Conservation (phyloP, 805 yeast species). For the Lipomyces yamadae region DNA sequence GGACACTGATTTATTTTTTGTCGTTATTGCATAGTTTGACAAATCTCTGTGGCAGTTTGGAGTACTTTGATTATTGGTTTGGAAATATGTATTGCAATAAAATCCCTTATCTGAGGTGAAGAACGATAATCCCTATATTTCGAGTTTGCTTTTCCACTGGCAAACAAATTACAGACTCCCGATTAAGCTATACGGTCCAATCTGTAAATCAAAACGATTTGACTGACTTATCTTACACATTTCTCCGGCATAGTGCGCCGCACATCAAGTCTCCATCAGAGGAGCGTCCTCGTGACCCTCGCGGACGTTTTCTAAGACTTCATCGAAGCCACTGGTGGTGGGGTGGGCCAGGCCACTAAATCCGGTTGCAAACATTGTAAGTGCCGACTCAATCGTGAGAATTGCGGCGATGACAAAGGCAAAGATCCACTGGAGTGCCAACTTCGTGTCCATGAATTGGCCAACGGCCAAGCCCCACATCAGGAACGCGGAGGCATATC, state of each 20-base stretch:
- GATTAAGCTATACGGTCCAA: neutral
- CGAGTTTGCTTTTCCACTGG: neutral
- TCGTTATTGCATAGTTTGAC: neutral
- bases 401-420: constrained; percentile 69
- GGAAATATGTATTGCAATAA: too few species aligned
- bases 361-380: constrained; percentile 46
- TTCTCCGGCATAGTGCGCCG: neutral
- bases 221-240: neutral
- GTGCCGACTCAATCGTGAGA: constrained; percentile 57
- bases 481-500: constrained; percentile 61
- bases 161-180: neutral
- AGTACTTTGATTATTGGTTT: too few species aligned
- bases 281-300: constrained; percentile 19
- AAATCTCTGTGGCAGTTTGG: neutral
- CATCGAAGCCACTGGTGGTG: constrained; percentile 3
- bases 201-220: neutral
- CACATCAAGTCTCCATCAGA: neutral
- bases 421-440: constrained; percentile 87
- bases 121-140: neutral
- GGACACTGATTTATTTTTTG: neutral
- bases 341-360: constrained; percentile 12
- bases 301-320: constrained; percentile 15
- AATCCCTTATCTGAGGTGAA: too few species aligned
- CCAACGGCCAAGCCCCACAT: constrained; percentile 70
- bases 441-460: constrained; percentile 67